A percentile compares a stretch with the other conserved stretches of the same genome.
Conservation (phyloP, 2,329 filamentous ascomycete genomes). For the Neofusicoccum laricinum region DNA sequence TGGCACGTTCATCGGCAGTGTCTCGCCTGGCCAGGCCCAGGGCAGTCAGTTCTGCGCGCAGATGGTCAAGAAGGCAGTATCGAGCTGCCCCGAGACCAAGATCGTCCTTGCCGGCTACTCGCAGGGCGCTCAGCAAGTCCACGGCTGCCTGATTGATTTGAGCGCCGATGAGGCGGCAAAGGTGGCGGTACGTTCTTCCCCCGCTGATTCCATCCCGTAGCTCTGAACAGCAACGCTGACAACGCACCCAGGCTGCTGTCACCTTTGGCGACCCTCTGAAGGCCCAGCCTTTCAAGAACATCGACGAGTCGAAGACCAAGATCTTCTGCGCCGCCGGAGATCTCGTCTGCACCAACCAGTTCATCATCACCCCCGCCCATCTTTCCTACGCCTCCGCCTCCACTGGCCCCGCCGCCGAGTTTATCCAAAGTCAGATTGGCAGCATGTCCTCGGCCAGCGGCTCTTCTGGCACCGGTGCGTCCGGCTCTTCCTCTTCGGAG, state of each 20-base stretch:
- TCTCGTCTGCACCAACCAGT: not conserved
- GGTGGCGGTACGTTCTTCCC: slow-evolving; percentile 6
- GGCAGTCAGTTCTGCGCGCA: slow-evolving; percentile 36
- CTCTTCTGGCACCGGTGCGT: too few species aligned
- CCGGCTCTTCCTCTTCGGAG: not conserved
- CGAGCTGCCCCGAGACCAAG: slow-evolving; percentile 45
- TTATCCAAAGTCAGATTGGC: slow-evolving; percentile 6
- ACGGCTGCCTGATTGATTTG: slow-evolving; percentile 17
- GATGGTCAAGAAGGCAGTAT: slow-evolving; percentile 43
- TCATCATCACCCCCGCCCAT: slow-evolving; percentile 8
- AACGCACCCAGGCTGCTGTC: slow-evolving; percentile 22
- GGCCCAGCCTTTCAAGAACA: slow-evolving; percentile 17
- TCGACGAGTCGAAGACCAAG: slow-evolving; percentile 2
- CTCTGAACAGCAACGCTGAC: too few species aligned
- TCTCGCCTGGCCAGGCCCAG: slow-evolving; percentile 44
- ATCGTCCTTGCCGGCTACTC: slow-evolving; percentile 48
- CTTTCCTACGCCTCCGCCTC: not conserved
- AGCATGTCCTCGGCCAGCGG: not conserved
- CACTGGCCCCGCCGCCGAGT: not conserved
- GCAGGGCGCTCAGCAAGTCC: slow-evolving; percentile 34
- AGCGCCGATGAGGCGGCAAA: not conserved
- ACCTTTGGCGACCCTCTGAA: slow-evolving; percentile 39
- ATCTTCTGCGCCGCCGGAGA: slow-evolving; percentile 11
- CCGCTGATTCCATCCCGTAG: slow-evolving; percentile 27
- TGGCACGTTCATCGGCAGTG: slow-evolving; percentile 28